Base-by-base conservation (phyloP, 139 green algal genomes). In the Chlamydomonas sp. region DNA sequence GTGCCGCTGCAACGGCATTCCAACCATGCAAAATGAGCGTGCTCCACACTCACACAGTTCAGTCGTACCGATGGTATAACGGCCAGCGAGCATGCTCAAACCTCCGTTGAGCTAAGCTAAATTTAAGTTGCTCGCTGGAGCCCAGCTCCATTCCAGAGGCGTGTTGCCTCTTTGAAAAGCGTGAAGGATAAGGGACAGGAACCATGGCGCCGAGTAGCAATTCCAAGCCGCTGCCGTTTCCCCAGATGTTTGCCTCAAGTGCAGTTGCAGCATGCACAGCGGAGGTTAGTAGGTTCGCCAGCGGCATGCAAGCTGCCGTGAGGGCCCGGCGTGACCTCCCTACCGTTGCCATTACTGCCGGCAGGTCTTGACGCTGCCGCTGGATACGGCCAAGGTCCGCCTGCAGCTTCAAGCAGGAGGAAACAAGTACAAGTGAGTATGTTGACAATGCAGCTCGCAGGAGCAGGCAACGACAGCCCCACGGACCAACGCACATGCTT, bases 311-410 rank as follows among this genome's bases (percentile, higher is more conserved):
- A 20, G 9, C 64, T 7, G 20, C 49, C n/a, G 59, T 15, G 3
- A 63, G 63, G 8, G 15, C 3, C 78, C 16, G 57, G 58, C 61
- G 15, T 61, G 18, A 57, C 8, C 68, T 31, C 63, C 62, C 17
- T 17, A 62, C 31, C 75, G 60, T 49, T 17, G 63, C 3, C n/a
- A 49, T 77, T 31, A 18, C 49, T 5, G 16, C 73, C 49, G 59
- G 57, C 89, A 97, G 94, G 81, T 88, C 8, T 72, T 94, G 15
- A 99, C 96, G 5, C 91, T 99, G 5, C 97, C 96, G 3, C 91
- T 99, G 60, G 98, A 99, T 91, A 99, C 97, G 7, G 98, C 98
- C 61, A 99, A 99, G 85, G 98, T 99, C 16, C 88, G 96, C 61
- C 89, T 99, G 66, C 98, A 99, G 87, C 85, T 99, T 20, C 98